Conservation (phyloP, 805 yeast genomes). For the Kodamaea hsintzibuensis region DNA sequence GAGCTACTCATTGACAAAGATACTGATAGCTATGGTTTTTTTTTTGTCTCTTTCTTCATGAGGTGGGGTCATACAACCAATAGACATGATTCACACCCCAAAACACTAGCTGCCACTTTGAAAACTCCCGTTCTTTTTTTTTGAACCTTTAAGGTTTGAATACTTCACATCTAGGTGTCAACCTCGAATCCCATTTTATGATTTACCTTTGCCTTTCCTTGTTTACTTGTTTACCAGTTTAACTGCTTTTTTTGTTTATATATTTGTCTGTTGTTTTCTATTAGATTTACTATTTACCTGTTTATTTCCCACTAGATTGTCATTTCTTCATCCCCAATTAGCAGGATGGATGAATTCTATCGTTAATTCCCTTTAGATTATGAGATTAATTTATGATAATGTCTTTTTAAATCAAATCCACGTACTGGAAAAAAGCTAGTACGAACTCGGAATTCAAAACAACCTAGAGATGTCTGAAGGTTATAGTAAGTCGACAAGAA, state of each 20-base stretch:
- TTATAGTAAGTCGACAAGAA: conserved; percentile 2
- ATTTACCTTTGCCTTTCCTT: background rate
- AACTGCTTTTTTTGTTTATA: background rate
- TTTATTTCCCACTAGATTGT: no score
- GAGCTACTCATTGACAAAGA: background rate
- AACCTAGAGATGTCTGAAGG: conserved; percentile 3
- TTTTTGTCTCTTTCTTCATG: no score
- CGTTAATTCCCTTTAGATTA: background rate
- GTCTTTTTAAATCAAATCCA: background rate
- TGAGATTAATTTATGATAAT: background rate
- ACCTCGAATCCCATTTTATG: background rate
- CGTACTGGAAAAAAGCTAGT: background rate
- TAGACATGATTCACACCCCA: no score
- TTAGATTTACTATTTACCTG: background rate
- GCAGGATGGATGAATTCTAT: background rate
- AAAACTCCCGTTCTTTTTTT: background rate
- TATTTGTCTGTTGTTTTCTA: background rate
- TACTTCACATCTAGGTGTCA: no score
- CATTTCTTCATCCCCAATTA: background rate
- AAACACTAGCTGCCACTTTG: background rate
- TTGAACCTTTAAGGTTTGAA: background rate
- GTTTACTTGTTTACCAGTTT: background rate
- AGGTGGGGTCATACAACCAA: no score
- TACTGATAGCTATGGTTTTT: background rate
- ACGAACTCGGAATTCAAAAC: conserved; percentile 2